Conservation (phyloP, 2,329 filamentous ascomycete genomes). For the Arthrobotrys sphaeroides region DNA sequence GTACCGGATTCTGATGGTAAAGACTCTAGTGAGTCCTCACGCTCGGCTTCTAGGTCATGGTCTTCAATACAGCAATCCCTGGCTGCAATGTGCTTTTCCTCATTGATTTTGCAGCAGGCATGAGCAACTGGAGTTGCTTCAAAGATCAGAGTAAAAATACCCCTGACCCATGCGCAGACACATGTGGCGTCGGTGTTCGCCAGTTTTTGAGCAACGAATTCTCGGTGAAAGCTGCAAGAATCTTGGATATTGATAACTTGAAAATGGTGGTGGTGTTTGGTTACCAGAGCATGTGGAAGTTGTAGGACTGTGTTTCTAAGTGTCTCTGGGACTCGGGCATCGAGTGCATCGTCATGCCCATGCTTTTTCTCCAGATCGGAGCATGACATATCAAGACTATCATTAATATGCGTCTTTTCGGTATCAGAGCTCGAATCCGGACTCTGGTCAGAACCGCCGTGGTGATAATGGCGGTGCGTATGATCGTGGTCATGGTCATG, state of each 20-base stretch:
- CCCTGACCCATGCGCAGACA: slow-evolving; percentile 36
- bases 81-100: background rate
- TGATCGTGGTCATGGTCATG: background rate
- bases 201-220: background rate
- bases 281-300: slow-evolving; percentile 24
- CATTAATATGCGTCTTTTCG: background rate
- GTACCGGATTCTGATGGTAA: slow-evolving; percentile 16
- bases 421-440: background rate
- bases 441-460: background rate
- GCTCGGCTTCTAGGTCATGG: slow-evolving; percentile 17
- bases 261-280: slow-evolving; percentile 45
- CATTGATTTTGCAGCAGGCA: slow-evolving; percentile 19
- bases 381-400: background rate
- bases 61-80: slow-evolving; percentile 30
- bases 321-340: background rate
- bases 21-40: slow-evolving; percentile 29
- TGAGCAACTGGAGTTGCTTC: slow-evolving; percentile 16
- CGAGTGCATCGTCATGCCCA: background rate
- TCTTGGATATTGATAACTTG: background rate
- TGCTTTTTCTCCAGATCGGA: background rate
- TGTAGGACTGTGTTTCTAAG: background rate
- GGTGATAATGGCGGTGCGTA: background rate
- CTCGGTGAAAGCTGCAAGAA: slow-evolving; percentile 24
- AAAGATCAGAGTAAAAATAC: slow-evolving; percentile 22
- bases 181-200: background rate